phyloP scores from a whole-genome alignment of 2,329 filamentous ascomycete genomes.

The Sporothrix globosa region DNA sequence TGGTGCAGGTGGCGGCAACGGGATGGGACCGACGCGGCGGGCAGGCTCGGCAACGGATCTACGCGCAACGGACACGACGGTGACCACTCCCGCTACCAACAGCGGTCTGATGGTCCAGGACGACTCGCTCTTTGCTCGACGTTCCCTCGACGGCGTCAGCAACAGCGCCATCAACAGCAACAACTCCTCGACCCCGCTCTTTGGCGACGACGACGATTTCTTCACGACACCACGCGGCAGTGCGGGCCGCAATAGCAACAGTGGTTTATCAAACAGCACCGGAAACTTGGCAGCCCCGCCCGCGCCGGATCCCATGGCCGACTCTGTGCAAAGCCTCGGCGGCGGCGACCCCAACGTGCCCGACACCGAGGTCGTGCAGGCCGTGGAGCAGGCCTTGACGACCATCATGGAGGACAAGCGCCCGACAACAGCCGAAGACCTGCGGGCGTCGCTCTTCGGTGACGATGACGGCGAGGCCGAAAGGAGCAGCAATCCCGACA shows the following conservation, averaged over 20 bases:
- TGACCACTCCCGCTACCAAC: background rate
- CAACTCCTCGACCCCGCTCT: slow-evolving; percentile 56
- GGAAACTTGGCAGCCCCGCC: slow-evolving; percentile 9
- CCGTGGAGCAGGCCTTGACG: slow-evolving; percentile 88
- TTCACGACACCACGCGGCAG: slow-evolving; percentile 20
- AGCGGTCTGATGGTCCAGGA: slow-evolving; percentile 12
- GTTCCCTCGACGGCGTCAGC: slow-evolving; percentile 66
- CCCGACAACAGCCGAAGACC: slow-evolving; percentile 64
- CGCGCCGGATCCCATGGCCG: slow-evolving; percentile 63
- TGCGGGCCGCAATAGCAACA: background rate
- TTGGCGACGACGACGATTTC: slow-evolving; percentile 82
- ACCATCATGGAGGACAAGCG: slow-evolving; percentile 85
- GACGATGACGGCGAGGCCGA: slow-evolving; percentile 52
- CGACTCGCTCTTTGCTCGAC: slow-evolving; percentile 47
- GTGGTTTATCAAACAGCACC: slow-evolving; percentile 14
- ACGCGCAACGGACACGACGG: slow-evolving; percentile 41
- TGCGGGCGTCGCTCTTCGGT: slow-evolving; percentile 69
- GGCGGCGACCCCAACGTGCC: slow-evolving; percentile 45
- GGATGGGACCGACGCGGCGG: slow-evolving; percentile 43
- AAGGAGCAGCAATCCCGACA: slow-evolving; percentile 48
- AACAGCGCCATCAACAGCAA: slow-evolving; percentile 40
- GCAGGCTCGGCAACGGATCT: slow-evolving; percentile 56
- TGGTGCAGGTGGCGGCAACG: background rate
- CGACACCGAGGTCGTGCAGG: slow-evolving; percentile 81
- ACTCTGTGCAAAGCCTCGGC: slow-evolving; percentile 81